A percentile compares a stretch with the other conserved stretches of the same genome.
Evolutionary conservation across 2,329 filamentous ascomycete genomes (phyloP).

Genomic region (Aspergillus chevalieri): DNA sequence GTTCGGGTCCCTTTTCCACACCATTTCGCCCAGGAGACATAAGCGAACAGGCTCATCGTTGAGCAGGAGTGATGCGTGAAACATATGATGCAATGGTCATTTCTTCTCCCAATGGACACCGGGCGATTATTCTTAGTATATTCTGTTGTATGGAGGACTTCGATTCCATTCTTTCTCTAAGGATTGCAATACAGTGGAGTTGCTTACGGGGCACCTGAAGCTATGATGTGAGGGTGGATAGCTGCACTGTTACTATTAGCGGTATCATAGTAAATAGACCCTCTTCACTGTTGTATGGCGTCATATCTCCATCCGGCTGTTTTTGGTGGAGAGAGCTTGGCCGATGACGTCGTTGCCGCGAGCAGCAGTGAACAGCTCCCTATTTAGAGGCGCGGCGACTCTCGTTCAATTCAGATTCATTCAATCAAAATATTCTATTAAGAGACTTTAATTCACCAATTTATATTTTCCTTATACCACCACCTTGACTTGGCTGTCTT

Average conservation of each 20-base stretch:
- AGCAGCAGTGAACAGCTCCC: too few relatives aligned
- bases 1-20: background rate
- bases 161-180: background rate
- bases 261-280: too few relatives aligned
- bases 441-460: background rate
- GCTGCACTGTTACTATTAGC: too few relatives aligned
- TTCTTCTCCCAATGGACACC: too few relatives aligned
- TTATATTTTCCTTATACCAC: background rate
- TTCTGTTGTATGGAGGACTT: background rate
- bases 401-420: too few relatives aligned
- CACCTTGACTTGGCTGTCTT: conserved; percentile 6
- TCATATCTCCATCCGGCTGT: too few relatives aligned
- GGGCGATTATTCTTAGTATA: too few relatives aligned
- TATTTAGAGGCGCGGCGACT: background rate
- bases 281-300: too few relatives aligned
- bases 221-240: background rate
- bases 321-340: too few relatives aligned
- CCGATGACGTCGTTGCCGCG: too few relatives aligned
- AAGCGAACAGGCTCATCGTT: background rate
- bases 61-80: background rate
- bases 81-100: too few relatives aligned
- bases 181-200: background rate
- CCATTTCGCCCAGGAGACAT: background rate
- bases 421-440: background rate
- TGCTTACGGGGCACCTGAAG: background rate